Conservation (phyloP, 345 rosid species). For the Ceriops decandra region DNA sequence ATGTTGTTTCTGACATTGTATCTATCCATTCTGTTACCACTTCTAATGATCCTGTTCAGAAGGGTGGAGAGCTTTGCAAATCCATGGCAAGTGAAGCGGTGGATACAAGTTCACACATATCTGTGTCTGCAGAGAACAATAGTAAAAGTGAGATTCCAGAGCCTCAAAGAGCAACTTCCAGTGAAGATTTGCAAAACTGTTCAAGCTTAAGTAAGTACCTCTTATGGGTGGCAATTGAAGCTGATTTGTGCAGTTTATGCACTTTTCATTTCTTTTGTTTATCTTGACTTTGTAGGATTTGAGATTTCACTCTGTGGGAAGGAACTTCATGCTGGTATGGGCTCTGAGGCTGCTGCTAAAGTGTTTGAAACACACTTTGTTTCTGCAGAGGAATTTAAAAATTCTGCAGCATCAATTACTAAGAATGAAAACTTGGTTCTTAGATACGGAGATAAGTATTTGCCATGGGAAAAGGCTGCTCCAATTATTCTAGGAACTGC, state of each 20-base stretch:
- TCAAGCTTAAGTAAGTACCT: slow-evolving; percentile 39
- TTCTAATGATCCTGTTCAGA: slow-evolving; percentile 22
- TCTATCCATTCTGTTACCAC: slow-evolving; percentile 23
- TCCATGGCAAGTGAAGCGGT: slow-evolving; percentile 34
- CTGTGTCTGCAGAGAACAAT: slow-evolving; percentile 28
- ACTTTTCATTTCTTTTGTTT: slow-evolving; percentile 14
- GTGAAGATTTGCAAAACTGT: slow-evolving; percentile 24
- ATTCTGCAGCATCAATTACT: slow-evolving; percentile 48
- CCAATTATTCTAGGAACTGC: slow-evolving; percentile 67
- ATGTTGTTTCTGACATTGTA: slow-evolving; percentile 21
- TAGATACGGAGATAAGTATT: slow-evolving; percentile 54
- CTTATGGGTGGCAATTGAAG: slow-evolving; percentile 9
- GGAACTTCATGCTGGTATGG: slow-evolving; percentile 72
- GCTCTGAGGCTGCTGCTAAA: slow-evolving; percentile 67
- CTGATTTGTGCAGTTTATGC: slow-evolving; percentile 15
- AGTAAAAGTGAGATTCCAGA: slow-evolving; percentile 34
- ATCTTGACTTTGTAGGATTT: slow-evolving; percentile 46
- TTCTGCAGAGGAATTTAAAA: slow-evolving; percentile 57
- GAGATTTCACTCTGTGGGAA: slow-evolving; percentile 82
- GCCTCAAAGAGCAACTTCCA: slow-evolving; percentile 29
- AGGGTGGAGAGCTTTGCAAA: slow-evolving; percentile 32
- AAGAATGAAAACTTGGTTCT: slow-evolving; percentile 64
- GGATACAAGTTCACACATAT: slow-evolving; percentile 14
- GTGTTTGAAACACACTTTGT: slow-evolving; percentile 63
- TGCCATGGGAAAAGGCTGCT: slow-evolving; percentile 82